Evolutionary conservation across 78 protist genomes (phyloP).

Genomic region (slime mould (Dictyostelium discoideum)): DNA sequence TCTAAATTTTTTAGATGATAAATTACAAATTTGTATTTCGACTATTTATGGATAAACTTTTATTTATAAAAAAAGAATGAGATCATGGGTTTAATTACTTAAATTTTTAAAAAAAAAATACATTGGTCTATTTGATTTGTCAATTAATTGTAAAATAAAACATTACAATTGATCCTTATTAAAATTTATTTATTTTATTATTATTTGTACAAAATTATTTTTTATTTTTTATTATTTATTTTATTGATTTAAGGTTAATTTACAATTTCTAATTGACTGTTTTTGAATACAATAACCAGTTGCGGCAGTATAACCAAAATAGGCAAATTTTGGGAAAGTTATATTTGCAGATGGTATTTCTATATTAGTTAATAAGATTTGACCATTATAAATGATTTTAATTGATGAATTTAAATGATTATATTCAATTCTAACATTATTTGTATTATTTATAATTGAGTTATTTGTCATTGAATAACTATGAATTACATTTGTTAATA

Average conservation of each 20-base stretch:
- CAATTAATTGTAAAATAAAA: no score
- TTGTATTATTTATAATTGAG: background rate
- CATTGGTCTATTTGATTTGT: no score
- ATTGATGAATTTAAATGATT: background rate
- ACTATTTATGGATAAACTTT: no score
- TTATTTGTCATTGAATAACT: background rate
- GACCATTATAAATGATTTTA: background rate
- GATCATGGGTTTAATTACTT: no score
- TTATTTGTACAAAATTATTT: no score
- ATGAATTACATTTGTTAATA: background rate
- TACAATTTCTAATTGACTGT: background rate
- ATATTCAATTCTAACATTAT: background rate
- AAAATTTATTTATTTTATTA: no score
- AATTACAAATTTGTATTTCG: no score
- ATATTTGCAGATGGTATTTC: background rate
- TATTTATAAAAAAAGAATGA: no score
- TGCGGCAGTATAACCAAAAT: background rate
- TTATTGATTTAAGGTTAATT: background rate
- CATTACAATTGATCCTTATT: no score
- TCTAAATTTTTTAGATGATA: no score
- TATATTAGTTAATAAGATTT: background rate
- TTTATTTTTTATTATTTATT: background rate
- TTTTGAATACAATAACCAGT: slow-evolving; percentile 12
- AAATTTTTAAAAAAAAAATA: no score
- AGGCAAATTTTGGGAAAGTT: background rate